A percentile compares a stretch with the other conserved stretches of the same genome.
Conservation (phyloP, 352 stramenopile species). For the Globisporangium cystogenes region DNA sequence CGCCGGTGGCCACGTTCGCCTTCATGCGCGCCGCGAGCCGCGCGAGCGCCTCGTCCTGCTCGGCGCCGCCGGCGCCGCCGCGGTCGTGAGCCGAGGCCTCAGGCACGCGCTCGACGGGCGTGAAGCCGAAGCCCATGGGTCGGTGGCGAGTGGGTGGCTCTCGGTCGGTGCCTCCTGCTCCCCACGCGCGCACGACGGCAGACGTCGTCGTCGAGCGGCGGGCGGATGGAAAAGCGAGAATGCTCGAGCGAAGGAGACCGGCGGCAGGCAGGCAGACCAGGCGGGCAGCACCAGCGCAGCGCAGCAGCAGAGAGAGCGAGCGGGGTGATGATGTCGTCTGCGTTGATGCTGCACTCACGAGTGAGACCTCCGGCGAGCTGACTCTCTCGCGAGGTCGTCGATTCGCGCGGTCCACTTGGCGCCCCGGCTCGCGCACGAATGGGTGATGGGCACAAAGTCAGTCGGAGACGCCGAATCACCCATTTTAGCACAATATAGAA, state of each 20-base stretch:
- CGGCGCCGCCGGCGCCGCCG: constrained; percentile 16
- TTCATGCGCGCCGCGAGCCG: constrained; percentile 74
- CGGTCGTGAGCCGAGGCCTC: constrained; percentile 31
- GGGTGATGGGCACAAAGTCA: background rate
- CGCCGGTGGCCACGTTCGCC: constrained; percentile 68
- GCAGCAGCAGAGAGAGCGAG: background rate
- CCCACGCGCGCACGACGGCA: too few species aligned
- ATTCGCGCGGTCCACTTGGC: background rate
- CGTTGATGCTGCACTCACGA: background rate
- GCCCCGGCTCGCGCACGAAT: background rate
- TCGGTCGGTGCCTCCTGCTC: too few species aligned
- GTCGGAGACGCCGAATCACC: background rate
- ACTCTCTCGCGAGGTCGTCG: background rate
- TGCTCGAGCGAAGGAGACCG: background rate
- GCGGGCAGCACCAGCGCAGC: background rate
- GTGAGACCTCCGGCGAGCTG: background rate
- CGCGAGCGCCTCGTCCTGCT: constrained; percentile 65
- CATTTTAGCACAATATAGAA: background rate
- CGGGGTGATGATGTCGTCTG: background rate
- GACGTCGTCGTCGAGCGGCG: background rate
- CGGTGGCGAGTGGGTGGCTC: background rate
- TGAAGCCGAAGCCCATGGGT: constrained; percentile 16
- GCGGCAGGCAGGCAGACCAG: too few species aligned
- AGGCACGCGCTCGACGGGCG: constrained; percentile 41
- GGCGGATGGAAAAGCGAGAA: background rate